These are phyloP conservation scores for Pythium angustatum DNA, from an alignment of 352 stramenopile species.

Conservation along the genomic window DNA sequence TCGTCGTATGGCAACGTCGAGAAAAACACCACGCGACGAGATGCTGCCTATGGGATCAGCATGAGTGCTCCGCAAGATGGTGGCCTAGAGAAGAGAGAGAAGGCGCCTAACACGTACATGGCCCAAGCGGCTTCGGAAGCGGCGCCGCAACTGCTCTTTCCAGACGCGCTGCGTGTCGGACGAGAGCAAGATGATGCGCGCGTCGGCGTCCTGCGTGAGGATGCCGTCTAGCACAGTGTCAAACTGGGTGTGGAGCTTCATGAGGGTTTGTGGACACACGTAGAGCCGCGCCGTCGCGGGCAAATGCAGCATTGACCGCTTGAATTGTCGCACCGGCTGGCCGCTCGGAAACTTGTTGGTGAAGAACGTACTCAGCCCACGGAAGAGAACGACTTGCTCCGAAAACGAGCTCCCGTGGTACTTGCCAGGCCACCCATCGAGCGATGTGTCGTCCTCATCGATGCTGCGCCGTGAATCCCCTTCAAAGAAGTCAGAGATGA, in stretches of 20 bases:
- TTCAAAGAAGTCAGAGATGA: conserved; percentile 37
- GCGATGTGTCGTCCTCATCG: background rate
- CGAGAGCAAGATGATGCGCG: conserved; percentile 46
- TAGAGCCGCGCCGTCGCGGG: conserved; percentile 49
- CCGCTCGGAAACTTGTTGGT: conserved; percentile 16
- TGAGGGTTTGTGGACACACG: conserved; percentile 63
- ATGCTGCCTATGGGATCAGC: too few relatives aligned
- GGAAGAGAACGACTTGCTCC: conserved; percentile 74
- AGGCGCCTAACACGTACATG: conserved; percentile 19
- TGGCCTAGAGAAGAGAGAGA: conserved; percentile 8
- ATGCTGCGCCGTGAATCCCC: background rate
- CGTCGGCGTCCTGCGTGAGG: conserved; percentile 37
- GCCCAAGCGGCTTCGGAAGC: conserved; percentile 41
- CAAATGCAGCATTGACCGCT: conserved; percentile 41
- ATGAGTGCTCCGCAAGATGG: too few relatives aligned
- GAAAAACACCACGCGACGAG: conserved; percentile 62
- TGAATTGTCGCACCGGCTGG: conserved; percentile 11
- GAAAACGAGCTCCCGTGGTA: conserved; percentile 49
- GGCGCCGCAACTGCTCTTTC: conserved; percentile 48
- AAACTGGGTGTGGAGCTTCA: conserved; percentile 65
- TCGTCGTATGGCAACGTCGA: conserved; percentile 53
- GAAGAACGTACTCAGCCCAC: conserved; percentile 67
- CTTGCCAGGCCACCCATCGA: conserved; percentile 14
- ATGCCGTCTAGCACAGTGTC: conserved; percentile 46
- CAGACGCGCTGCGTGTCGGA: conserved; percentile 51